These are phyloP conservation scores for Pachysandra terminalis DNA, from an alignment of 164 flowering plant genomes.

Conservation along the genomic window DNA sequence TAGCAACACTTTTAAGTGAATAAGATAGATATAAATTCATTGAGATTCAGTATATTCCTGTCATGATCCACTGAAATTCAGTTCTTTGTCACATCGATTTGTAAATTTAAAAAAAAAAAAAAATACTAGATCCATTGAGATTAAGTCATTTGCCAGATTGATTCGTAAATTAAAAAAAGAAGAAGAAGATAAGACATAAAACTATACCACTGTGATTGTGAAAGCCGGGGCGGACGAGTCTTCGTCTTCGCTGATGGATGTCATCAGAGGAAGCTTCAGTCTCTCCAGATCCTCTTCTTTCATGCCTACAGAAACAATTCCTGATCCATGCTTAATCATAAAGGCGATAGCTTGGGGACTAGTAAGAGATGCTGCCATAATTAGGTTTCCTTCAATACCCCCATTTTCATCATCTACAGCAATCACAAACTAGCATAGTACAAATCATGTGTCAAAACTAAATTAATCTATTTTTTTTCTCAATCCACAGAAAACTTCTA, in stretches of 20 bases:
- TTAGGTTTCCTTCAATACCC: constrained; percentile 66
- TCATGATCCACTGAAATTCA: too few relatives aligned
- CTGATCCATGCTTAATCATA: constrained; percentile 82
- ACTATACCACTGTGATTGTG: constrained; percentile 78
- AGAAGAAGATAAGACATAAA: neutral
- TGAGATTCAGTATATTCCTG: too few relatives aligned
- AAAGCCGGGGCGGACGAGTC: constrained; percentile 76
- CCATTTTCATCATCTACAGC: constrained; percentile 85
- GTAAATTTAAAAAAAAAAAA: too few relatives aligned
- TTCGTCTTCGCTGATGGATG: constrained; percentile 52
- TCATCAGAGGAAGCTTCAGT: constrained; percentile 74
- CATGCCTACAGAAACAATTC: constrained; percentile 90
- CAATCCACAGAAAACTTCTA: neutral
- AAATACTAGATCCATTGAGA: too few relatives aligned
- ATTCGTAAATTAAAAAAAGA: neutral
- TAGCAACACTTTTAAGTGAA: too few relatives aligned
- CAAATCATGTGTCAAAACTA: constrained; percentile 2
- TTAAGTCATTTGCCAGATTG: too few relatives aligned
- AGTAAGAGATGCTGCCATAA: constrained; percentile 72
- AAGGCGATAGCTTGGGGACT: constrained; percentile 54
- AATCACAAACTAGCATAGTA: constrained; percentile 64
- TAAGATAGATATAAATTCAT: too few relatives aligned
- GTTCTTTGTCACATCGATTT: too few relatives aligned
- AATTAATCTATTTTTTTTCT: constrained; percentile 5
- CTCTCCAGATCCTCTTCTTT: constrained; percentile 79